phyloP scores from a whole-genome alignment of 805 yeast species.

The Peterozyma xylosa region DNA sequence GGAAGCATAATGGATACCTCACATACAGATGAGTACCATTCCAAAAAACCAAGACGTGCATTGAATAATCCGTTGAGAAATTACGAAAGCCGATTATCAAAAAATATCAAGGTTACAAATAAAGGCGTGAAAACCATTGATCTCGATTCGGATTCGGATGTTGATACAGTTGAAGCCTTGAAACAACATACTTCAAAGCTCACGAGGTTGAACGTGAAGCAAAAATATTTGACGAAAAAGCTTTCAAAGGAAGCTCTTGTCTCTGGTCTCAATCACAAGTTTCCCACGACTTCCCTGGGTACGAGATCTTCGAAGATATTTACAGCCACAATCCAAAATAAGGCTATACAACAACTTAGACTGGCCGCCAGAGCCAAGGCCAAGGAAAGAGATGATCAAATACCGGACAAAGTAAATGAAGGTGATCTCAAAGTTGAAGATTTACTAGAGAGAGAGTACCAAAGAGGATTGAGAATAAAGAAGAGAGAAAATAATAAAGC shows the following conservation, averaged over 20 bases:
- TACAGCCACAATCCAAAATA: constrained; percentile 1
- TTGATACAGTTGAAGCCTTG: constrained; percentile 6
- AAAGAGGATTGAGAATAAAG: constrained; percentile 9
- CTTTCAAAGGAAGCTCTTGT: no score
- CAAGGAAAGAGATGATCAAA: constrained; percentile 3
- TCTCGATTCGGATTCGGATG: constrained; percentile 10
- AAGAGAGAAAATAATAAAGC: constrained; percentile 6
- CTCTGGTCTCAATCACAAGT: not conserved
- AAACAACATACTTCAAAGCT: constrained; percentile 9
- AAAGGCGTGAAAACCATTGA: constrained; percentile 7
- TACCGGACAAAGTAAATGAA: constrained; percentile 8
- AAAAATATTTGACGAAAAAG: constrained; percentile 6
- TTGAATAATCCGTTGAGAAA: constrained; percentile 7
- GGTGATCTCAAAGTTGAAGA: constrained; percentile 11
- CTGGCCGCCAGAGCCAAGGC: constrained; percentile 12
- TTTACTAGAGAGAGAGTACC: constrained; percentile 16
- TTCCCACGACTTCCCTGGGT: not conserved
- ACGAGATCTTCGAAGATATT: not conserved
- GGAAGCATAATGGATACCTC: constrained; percentile 1
- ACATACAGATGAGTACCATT: not conserved
- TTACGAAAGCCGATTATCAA: constrained; percentile 5
- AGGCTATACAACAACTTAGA: constrained; percentile 10
- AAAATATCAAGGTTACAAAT: constrained; percentile 8
- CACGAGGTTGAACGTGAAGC: constrained; percentile 10
- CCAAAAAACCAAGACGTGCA: not conserved